Base-by-base conservation (phyloP, 371 early-diverging fungal species). In the Vavraia culicis region DNA sequence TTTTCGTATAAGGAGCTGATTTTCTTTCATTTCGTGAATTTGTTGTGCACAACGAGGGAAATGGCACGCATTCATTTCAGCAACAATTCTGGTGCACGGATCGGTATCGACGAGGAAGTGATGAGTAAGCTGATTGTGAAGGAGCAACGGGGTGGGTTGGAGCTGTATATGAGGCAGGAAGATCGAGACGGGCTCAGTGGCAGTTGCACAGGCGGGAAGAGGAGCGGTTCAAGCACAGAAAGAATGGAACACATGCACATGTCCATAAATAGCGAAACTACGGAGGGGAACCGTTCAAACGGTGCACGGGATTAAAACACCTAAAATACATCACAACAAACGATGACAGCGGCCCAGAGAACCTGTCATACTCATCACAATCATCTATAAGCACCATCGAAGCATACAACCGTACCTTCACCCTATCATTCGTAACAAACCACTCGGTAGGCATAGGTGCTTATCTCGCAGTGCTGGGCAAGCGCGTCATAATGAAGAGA, bases 41-140 rank as follows among this genome's bases (percentile, higher is more conserved):
- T 82, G 69, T 69, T 77, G 41, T 88, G 89, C 2, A 77, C 87
- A 43, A 43, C 72, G 46, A 67, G 77, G 44, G 67, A 88, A 52
- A 67, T 85, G 23, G 91, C 91, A 27, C 81, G 90, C 56, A 71
- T 93, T 20, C 91, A 88, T 74, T 70, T 95, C 46, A 83, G 87
- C 36, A 89, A 89, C 56, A 95, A 93, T 77, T 87, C 88, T 49
- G 95, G 95, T 55, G 95, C 93, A n/a, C 81, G 93, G 58, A 88
- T 95, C 54, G 91, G 91, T 32, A 75, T 95, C 36, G 87, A 87
- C 36, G 84, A 83, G 52, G 85, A 86, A 59, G 72, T 93, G 20
- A 78, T n/a, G n/a, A n/a, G n/a, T n/a, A n/a, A n/a, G n/a, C n/a
- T n/a, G n/a, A n/a, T n/a, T n/a, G n/a, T n/a, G n/a, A n/a, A n/a